Conservation (phyloP, 805 yeast genomes). For the Starmerella sirachaensis region DNA sequence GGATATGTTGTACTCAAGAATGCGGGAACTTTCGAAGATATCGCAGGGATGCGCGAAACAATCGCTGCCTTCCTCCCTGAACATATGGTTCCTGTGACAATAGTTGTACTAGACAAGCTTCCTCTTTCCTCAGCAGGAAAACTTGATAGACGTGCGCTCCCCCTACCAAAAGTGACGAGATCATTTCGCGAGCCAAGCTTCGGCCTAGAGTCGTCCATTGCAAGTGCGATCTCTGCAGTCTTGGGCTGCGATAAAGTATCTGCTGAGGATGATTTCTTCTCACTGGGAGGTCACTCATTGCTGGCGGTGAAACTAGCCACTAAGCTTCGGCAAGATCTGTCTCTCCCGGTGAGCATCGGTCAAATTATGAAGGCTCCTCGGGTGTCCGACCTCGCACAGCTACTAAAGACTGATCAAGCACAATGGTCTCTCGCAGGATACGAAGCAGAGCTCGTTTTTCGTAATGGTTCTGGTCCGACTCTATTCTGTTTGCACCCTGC, state of each 20-base stretch:
- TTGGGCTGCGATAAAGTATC: slow-evolving; percentile 1
- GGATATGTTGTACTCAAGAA: slow-evolving; percentile 6
- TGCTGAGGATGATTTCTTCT: slow-evolving; percentile 70
- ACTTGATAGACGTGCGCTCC: slow-evolving; percentile 83
- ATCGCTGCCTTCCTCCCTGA: slow-evolving; percentile 37
- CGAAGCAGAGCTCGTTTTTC: slow-evolving; percentile 5
- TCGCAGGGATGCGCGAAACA: neutral
- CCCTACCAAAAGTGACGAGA: slow-evolving; percentile 1
- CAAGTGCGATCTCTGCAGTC: slow-evolving; percentile 6
- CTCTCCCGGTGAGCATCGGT: slow-evolving; percentile 14
- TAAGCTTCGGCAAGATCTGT: slow-evolving; percentile 2
- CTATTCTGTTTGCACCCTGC: slow-evolving; percentile 16
- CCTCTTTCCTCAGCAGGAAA: slow-evolving; percentile 96
- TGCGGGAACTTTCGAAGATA: neutral
- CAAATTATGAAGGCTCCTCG: slow-evolving; percentile 14
- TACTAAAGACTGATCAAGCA: neutral
- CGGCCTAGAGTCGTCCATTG: slow-evolving; percentile 8
- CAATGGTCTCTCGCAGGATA: slow-evolving; percentile 12
- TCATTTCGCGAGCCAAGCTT: neutral
- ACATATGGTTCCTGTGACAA: slow-evolving; percentile 82
- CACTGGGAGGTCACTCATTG: slow-evolving; percentile 93
- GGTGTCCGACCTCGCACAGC: slow-evolving; percentile 6
- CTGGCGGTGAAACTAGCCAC: slow-evolving; percentile 39
- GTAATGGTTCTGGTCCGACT: neutral
- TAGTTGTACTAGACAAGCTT: slow-evolving; percentile 70